These are phyloP conservation scores for Jaminaea rosea DNA, from an alignment of 1,284 basidiomycete species.

Conservation along the genomic window DNA sequence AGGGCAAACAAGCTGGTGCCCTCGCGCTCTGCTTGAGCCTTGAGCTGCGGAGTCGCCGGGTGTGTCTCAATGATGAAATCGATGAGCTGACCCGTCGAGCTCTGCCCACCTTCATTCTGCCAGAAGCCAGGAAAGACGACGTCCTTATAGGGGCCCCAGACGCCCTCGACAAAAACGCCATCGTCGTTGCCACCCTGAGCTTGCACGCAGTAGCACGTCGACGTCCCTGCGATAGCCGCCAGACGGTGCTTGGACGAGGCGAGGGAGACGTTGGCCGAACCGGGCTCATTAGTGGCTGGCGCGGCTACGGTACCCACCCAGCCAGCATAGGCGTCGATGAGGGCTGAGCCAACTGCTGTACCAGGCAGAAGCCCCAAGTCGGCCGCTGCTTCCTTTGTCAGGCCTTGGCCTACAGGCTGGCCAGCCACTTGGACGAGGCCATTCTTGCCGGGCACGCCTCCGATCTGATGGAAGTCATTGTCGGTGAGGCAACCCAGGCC, in stretches of 20 bases:
- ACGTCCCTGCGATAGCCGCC: constrained; percentile 89
- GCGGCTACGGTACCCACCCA: constrained; percentile 96
- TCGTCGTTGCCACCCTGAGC: constrained; percentile 49
- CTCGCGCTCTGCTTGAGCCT: constrained; percentile 52
- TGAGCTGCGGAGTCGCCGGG: constrained; percentile 65
- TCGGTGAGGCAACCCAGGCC: constrained; percentile 50
- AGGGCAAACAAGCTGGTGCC: constrained; percentile 54
- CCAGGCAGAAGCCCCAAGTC: constrained; percentile 69
- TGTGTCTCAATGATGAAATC: constrained; percentile 92
- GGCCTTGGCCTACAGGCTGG: constrained; percentile 74
- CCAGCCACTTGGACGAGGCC: constrained; percentile 75
- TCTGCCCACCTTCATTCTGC: constrained; percentile 99
- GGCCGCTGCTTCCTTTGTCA: constrained; percentile 67
- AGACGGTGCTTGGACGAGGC: constrained; percentile 56
- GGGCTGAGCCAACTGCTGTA: constrained; percentile 85
- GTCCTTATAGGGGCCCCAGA: constrained; percentile 93
- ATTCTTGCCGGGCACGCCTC: constrained; percentile 58
- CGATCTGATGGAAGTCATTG: constrained; percentile 66
- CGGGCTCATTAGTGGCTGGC: constrained; percentile 54
- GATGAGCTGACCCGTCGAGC: constrained; percentile 94
- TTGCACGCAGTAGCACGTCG: constrained; percentile 81
- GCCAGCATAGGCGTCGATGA: constrained; percentile 98
- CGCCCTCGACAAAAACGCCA: constrained; percentile 78
- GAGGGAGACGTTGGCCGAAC: constrained; percentile 48
- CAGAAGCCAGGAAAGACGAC: constrained; percentile 70